A percentile compares a stretch with the other conserved stretches of the same genome.
These are phyloP conservation scores for Boletus rex-veris DNA, from an alignment of 768 basidiomycete species.

Conservation along the genomic window DNA sequence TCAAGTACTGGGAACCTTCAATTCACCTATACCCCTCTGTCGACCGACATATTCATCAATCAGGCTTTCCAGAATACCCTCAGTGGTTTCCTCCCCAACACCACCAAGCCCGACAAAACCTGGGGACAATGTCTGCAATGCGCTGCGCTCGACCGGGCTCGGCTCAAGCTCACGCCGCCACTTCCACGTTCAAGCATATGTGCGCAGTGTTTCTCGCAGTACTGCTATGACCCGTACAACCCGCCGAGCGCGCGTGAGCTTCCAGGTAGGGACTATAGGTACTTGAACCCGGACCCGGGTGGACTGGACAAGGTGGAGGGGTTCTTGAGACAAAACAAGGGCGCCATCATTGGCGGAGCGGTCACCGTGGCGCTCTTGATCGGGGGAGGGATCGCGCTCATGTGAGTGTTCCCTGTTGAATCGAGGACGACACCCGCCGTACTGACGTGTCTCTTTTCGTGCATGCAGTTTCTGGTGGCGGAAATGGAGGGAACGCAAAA, in stretches of 20 bases:
- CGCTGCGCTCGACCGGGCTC: conserved; percentile 56
- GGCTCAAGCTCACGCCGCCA: conserved; percentile 36
- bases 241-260: conserved; percentile 50
- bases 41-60: conserved; percentile 56
- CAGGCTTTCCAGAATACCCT: conserved; percentile 55
- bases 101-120: conserved; percentile 52
- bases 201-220: conserved; percentile 58
- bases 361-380: conserved; percentile 42
- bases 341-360: conserved; percentile 46
- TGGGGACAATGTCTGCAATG: conserved; percentile 61
- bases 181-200: conserved; percentile 44
- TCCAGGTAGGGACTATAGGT: conserved; percentile 38
- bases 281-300: conserved; percentile 54
- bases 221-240: conserved; percentile 56
- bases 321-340: conserved; percentile 46
- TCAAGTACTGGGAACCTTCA: conserved; percentile 54
- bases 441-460: neutral
- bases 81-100: conserved; percentile 58
- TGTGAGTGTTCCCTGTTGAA: conserved; percentile 28
- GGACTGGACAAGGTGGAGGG: conserved; percentile 40
- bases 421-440: neutral
- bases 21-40: conserved; percentile 54
- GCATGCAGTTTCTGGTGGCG: conserved; percentile 31
- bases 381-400: conserved; percentile 32
- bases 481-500: conserved; percentile 16